Base-by-base conservation (phyloP, 352 stramenopile genomes). In the Phytophthora cactorum region DNA sequence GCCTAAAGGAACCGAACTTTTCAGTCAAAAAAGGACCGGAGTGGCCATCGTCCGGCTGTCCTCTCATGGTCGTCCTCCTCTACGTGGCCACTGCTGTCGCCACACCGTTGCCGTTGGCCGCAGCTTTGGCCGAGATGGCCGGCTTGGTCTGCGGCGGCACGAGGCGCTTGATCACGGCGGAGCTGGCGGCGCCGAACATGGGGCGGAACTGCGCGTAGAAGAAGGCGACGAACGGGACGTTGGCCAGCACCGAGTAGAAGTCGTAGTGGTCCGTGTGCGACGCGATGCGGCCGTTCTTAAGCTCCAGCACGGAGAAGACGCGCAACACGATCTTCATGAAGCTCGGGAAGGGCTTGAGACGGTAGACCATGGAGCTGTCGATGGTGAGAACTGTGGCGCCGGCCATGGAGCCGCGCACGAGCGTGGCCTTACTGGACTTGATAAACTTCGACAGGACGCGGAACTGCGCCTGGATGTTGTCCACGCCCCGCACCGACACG, bases 391-490 rank as follows among this genome's bases (percentile, higher is more conserved):
- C 83, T 12, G 82, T 75, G 10, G 77, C 85, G 47, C 87, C 87
- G 14, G 84, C 87, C 84, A 95, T 92, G n/a, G 84, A 92, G 38
- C 85, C 85, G 59, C 85, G 85, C 70, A 93, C 82, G 53, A 95
- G 79, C 68, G 82, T 91, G 12, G 84, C 84, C 65, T 93, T 91
- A 54, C 77, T 89, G 46, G 74, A 82, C 70, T 85, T 87, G 71
- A 95, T 72, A 58, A 95, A 90, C 69, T 85, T 89, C 50, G 83
- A 78, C 41, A 95, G 75, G 34, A 83, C 75, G 54, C 87, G 87
- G 70, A 95, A 95, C 74, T 95, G 87, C 63, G 87, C 87, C 66
- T 92, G 84, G 65, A 95, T 90, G 66, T 95, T 93, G 54, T 90
- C 85, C 38, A 92, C 52, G 49, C 87, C 87, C 14, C 75, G 72